A percentile compares a stretch with the other conserved stretches of the same genome.
phyloP scores from a whole-genome alignment of 129 eudicot species.

The Lonicera japonica region DNA sequence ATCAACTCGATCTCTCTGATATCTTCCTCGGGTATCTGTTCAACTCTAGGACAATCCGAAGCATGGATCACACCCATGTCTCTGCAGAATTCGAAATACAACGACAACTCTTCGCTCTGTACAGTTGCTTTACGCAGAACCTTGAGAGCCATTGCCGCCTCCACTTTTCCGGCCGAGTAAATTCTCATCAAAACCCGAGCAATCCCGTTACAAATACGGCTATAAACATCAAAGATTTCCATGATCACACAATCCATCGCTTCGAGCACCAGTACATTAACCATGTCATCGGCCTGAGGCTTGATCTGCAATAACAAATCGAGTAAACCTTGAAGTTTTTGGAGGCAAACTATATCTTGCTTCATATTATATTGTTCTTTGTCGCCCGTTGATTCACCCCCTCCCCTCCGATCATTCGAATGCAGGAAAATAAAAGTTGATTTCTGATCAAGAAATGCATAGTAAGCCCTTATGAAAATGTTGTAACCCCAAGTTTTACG shows the following conservation, averaged over 20 bases:
- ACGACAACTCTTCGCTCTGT: constrained; percentile 45
- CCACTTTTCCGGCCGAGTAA: constrained; percentile 34
- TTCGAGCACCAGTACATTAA: constrained; percentile 39
- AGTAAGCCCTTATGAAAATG: constrained; percentile 51
- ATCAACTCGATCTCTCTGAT: constrained; percentile 44
- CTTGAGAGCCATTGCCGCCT: constrained; percentile 42
- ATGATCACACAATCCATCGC: constrained; percentile 69
- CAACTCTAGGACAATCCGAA: constrained; percentile 42
- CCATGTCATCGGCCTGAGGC: constrained; percentile 21
- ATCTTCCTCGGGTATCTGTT: constrained; percentile 35
- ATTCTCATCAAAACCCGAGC: constrained; percentile 25
- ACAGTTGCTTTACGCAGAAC: constrained; percentile 40
- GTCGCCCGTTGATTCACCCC: neutral
- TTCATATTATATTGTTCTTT: constrained; percentile 7
- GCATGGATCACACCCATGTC: constrained; percentile 55
- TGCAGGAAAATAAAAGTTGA: constrained; percentile 36
- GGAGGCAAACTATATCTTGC: constrained; percentile 38
- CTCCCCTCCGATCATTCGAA: constrained; percentile 20
- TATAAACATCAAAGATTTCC: constrained; percentile 54
- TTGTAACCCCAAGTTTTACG: constrained; percentile 21
- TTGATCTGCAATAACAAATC: constrained; percentile 44
- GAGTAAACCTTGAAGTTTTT: constrained; percentile 48
- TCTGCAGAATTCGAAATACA: constrained; percentile 40
- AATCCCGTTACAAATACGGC: constrained; percentile 54
- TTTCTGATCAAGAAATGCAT: constrained; percentile 50